Evolutionary conservation across 768 basidiomycete genomes (phyloP).

Genomic region (Sarcodon sp.): DNA sequence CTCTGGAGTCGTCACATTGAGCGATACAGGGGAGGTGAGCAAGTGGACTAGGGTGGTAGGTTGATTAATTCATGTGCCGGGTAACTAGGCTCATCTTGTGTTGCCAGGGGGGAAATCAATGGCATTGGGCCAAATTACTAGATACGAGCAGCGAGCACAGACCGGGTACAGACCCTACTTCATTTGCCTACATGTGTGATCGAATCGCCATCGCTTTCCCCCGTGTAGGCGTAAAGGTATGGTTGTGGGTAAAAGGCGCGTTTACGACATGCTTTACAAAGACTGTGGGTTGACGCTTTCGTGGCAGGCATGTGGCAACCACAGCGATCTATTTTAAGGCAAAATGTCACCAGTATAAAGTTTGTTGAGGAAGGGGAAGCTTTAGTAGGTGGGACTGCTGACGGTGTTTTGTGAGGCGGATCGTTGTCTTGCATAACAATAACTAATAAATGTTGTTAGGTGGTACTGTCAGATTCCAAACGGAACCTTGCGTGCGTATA

Average conservation of each 20-base stretch:
- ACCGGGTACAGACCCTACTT: slow-evolving; percentile 24
- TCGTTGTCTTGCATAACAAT: background rate
- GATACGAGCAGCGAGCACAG: slow-evolving; percentile 28
- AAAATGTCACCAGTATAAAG: slow-evolving; percentile 49
- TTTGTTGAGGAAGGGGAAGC: slow-evolving; percentile 54
- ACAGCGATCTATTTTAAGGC: slow-evolving; percentile 50
- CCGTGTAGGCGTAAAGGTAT: slow-evolving; percentile 47
- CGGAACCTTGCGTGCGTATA: slow-evolving; percentile 46
- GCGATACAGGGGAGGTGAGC: slow-evolving; percentile 41
- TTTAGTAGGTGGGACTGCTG: slow-evolving; percentile 55
- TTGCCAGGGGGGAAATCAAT: slow-evolving; percentile 32
- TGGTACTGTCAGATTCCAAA: slow-evolving; percentile 63
- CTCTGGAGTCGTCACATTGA: slow-evolving; percentile 41
- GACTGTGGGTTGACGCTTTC: slow-evolving; percentile 1
- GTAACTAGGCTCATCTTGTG: slow-evolving; percentile 1
- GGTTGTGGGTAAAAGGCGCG: slow-evolving; percentile 47
- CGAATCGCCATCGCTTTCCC: slow-evolving; percentile 53
- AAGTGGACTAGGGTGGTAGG: slow-evolving; percentile 48
- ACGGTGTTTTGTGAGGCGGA: slow-evolving; percentile 47
- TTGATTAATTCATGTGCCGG: slow-evolving; percentile 2
- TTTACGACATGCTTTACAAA: background rate
- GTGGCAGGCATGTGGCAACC: slow-evolving; percentile 45
- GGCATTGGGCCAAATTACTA: slow-evolving; percentile 44
- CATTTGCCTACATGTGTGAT: slow-evolving; percentile 43
- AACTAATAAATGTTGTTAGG: slow-evolving; percentile 18